phyloP scores from a whole-genome alignment of 371 early-diverging fungal genomes.

The Apophysomyces variabilis region DNA sequence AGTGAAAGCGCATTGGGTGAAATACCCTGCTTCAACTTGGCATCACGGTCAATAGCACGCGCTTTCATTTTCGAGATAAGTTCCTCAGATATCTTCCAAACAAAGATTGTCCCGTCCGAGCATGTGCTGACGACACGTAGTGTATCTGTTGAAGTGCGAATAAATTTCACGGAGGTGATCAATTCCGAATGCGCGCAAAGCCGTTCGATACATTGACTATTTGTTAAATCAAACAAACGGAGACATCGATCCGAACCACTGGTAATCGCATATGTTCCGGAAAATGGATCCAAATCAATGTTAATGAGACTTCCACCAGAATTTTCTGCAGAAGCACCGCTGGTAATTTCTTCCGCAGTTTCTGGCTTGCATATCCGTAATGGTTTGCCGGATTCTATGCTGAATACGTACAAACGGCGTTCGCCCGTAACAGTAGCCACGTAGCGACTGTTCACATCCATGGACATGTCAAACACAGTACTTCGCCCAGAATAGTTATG shows the following conservation, averaged over 20 bases:
- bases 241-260: conserved; percentile 78
- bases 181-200: conserved; percentile 79
- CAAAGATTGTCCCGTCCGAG: conserved; percentile 80
- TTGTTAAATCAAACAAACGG: conserved; percentile 75
- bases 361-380: conserved; percentile 66
- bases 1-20: background rate
- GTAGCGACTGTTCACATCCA: conserved; percentile 64
- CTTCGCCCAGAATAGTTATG: conserved; percentile 76
- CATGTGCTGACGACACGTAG: conserved; percentile 72
- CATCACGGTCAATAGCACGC: conserved; percentile 30
- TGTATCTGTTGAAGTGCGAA: conserved; percentile 46
- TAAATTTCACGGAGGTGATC: conserved; percentile 76
- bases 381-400: conserved; percentile 71
- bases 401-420: conserved; percentile 66
- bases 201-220: conserved; percentile 66
- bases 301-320: conserved; percentile 66
- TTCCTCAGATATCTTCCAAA: conserved; percentile 70
- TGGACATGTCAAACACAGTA: conserved; percentile 75
- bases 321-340: conserved; percentile 51
- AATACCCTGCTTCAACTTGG: conserved; percentile 19
- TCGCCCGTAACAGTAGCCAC: conserved; percentile 74
- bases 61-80: conserved; percentile 58
- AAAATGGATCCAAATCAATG: conserved; percentile 71
- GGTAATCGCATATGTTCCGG: conserved; percentile 74
- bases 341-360: conserved; percentile 55